Evolutionary conservation across 129 eudicot species (phyloP).

Genomic region (Mikania micrantha): DNA sequence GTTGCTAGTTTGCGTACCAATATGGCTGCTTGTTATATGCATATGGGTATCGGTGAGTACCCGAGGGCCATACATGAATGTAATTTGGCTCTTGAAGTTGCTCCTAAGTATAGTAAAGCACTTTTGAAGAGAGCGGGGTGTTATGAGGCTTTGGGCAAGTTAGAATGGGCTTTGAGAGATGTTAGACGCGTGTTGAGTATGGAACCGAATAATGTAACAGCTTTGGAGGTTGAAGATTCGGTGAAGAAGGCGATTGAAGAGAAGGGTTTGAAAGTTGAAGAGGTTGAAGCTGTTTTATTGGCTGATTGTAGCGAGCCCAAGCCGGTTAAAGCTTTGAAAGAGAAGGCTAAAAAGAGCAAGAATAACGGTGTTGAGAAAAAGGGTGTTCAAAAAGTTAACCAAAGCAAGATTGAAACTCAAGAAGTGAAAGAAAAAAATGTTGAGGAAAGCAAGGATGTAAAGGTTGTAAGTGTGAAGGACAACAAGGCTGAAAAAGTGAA

Average conservation of each 20-base stretch:
- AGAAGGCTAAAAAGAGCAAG: constrained; percentile 51
- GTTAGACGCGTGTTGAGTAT: constrained; percentile 71
- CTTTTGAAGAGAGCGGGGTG: constrained; percentile 86
- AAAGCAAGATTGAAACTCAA: constrained; percentile 12
- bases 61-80: constrained; percentile 89
- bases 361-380: constrained; percentile 34
- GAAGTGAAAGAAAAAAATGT: constrained; percentile 28
- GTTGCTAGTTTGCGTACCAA: constrained; percentile 48
- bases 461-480: constrained; percentile 27
- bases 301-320: constrained; percentile 37
- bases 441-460: constrained; percentile 21
- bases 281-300: constrained; percentile 39
- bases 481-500: constrained; percentile 22
- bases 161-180: constrained; percentile 74
- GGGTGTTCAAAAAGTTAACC: constrained; percentile 15
- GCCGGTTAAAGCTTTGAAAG: constrained; percentile 32
- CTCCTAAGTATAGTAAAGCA: constrained; percentile 85
- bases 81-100: constrained; percentile 88
- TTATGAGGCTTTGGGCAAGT: constrained; percentile 64
- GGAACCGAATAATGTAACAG: constrained; percentile 74
- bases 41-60: constrained; percentile 82
- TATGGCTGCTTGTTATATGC: constrained; percentile 94
- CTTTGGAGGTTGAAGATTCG: constrained; percentile 54
- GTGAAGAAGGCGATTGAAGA: constrained; percentile 53
- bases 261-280: constrained; percentile 54